Evolutionary conservation across 2,329 filamentous ascomycete genomes (phyloP), one percentile per base, ranked within the genome.

Genomic region (Rutstroemia sp.): DNA sequence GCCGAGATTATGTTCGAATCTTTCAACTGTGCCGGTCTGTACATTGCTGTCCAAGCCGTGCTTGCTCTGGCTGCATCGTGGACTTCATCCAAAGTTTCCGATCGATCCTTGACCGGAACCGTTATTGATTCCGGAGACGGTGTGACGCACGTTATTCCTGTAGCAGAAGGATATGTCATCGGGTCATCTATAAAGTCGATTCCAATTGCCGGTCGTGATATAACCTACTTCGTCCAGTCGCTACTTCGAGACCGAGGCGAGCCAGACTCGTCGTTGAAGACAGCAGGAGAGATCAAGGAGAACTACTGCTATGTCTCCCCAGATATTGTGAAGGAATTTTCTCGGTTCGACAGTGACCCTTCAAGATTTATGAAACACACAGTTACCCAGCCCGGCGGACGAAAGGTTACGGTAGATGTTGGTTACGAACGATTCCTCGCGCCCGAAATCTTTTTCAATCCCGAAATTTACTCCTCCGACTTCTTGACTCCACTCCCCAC

Each of bases 1-100:
- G 94, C 94, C 73, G 94, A 99, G 73, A 99, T 99, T 75, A 96
- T 99, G 84, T 99, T 99, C 76, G 94, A 99, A 72, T 97, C 94
- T 3, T 99, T 99, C 80, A 99, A 99, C 77, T 97, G 94, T 73
- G 92, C 94, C 57, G 94, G 94, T 75, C 86, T 99, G 63, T 99
- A 99, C 75, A 99, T 99, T 71, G 94, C 94, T 48, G 94, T 99
- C 14, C 94, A 99, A 75, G 94, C 94, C 34, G 94, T 99, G 21
- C 86, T 99, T 56, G 94, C 95, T 16, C 83, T 99, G 47, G 94
- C 94, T 46, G 94, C 95, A 19, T 97, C 94, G 8, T 99, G 94
- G 94, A 99, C 94, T 27, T 96, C 92, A 49, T 95, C 92, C 53
- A 99, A 97, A 77, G 92, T 97, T 16, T 92, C 92, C 48, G 94